phyloP scores from a whole-genome alignment of 805 yeast genomes.

The Blastobotrys peoriensis region DNA sequence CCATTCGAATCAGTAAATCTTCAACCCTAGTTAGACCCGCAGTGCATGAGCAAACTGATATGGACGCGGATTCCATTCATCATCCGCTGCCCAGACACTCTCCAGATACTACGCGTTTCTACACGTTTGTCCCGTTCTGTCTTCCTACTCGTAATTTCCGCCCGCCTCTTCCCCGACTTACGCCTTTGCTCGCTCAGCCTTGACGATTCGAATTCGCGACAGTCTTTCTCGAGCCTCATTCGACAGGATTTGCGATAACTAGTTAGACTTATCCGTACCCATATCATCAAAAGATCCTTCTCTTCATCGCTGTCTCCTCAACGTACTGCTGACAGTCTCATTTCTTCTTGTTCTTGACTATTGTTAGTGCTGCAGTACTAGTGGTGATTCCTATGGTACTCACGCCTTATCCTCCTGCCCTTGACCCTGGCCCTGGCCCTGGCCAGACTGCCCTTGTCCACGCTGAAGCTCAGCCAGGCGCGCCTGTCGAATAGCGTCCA shows the following conservation, averaged over 20 bases:
- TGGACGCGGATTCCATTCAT: no score
- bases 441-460: slow-evolving; percentile 22
- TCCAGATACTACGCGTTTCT: no score
- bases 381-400: no score
- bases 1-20: slow-evolving; percentile 64
- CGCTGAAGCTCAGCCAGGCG: slow-evolving; percentile 77
- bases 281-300: no score
- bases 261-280: not conserved
- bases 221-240: slow-evolving; percentile 84
- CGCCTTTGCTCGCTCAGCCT: slow-evolving; percentile 84
- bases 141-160: no score
- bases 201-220: slow-evolving; percentile 78
- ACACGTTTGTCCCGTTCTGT: no score
- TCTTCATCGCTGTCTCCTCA: no score
- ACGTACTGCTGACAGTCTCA: slow-evolving; percentile 30
- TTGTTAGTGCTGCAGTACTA: no score
- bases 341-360: slow-evolving; percentile 32
- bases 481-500: slow-evolving; percentile 90
- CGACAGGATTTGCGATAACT: slow-evolving; percentile 66
- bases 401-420: no score
- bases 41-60: not conserved
- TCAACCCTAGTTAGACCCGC: slow-evolving; percentile 47
- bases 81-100: no score
- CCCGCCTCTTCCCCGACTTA: slow-evolving; percentile 8
- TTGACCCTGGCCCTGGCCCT: slow-evolving; percentile 13